Conservation (phyloP, 805 yeast genomes). For the Candida chilensis region DNA sequence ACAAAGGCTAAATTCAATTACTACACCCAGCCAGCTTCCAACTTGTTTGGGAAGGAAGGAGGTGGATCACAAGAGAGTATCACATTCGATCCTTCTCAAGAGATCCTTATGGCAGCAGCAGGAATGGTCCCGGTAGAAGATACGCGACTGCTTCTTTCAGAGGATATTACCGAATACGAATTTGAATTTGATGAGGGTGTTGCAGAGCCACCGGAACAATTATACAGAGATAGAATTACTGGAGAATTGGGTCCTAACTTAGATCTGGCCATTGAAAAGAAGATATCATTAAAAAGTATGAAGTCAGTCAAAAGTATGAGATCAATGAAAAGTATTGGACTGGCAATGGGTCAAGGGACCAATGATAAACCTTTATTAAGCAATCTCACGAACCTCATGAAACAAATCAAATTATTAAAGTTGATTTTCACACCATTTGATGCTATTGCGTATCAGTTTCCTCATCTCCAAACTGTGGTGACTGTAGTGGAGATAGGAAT, state of each 20-base stretch:
- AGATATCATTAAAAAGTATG: background rate
- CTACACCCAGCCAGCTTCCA: slow-evolving; percentile 16
- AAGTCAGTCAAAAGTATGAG: too few species aligned
- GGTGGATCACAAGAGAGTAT: slow-evolving; percentile 1
- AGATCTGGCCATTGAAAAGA: slow-evolving; percentile 19
- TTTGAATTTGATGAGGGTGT: slow-evolving; percentile 10
- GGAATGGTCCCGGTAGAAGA: too few species aligned
- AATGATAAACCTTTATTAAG: slow-evolving; percentile 16
- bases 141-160: too few species aligned
- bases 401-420: slow-evolving; percentile 22
- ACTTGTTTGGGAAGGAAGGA: too few species aligned
- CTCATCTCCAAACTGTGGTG: slow-evolving; percentile 26
- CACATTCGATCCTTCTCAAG: too few species aligned
- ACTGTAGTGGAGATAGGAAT: slow-evolving; percentile 25
- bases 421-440: slow-evolving; percentile 30
- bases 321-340: too few species aligned
- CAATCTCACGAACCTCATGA: slow-evolving; percentile 20
- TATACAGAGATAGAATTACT: slow-evolving; percentile 21
- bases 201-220: slow-evolving; percentile 11
- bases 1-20: too few species aligned
- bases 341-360: too few species aligned
- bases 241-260: too few species aligned
- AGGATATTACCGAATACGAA: slow-evolving; percentile 13
- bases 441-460: slow-evolving; percentile 23
- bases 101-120: too few species aligned